Conservation (phyloP, 2,329 filamentous ascomycete species). For the Botryotinia globosa region DNA sequence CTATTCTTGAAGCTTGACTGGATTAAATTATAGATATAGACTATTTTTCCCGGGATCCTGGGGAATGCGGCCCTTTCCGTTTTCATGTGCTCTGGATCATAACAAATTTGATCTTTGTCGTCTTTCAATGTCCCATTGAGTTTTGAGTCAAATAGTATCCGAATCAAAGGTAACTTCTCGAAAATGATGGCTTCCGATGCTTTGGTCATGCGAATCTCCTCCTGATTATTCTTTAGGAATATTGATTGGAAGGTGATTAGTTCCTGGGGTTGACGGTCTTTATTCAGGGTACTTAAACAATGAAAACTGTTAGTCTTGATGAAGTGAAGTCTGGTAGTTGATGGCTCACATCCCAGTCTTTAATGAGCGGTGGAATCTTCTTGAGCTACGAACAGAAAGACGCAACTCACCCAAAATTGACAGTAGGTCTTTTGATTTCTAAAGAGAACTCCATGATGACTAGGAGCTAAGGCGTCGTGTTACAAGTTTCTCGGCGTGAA, state of each 20-base stretch:
- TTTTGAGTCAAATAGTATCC: neutral
- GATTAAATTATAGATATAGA: neutral
- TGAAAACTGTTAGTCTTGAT: neutral
- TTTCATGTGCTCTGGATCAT: neutral
- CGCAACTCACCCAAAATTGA: neutral
- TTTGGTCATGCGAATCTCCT: neutral
- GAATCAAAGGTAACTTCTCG: neutral
- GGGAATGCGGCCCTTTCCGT: neutral
- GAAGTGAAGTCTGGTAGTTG: accelerated
- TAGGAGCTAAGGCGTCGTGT: neutral
- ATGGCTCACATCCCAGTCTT: neutral
- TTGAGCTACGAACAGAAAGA: too few species aligned
- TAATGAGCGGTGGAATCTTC: neutral
- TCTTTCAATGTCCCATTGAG: neutral
- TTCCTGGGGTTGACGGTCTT: neutral
- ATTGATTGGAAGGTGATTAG: neutral
- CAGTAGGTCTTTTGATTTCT: neutral
- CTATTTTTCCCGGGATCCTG: neutral
- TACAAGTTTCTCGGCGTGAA: neutral
- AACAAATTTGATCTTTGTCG: neutral
- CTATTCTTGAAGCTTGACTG: neutral
- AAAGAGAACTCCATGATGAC: neutral
- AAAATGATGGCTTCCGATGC: neutral
- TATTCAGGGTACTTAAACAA: neutral
- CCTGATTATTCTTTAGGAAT: neutral